Evolutionary conservation across 78 protist genomes (phyloP), one percentile per base, ranked within the genome.

Genomic region (Tieghemostelium lacteum): DNA sequence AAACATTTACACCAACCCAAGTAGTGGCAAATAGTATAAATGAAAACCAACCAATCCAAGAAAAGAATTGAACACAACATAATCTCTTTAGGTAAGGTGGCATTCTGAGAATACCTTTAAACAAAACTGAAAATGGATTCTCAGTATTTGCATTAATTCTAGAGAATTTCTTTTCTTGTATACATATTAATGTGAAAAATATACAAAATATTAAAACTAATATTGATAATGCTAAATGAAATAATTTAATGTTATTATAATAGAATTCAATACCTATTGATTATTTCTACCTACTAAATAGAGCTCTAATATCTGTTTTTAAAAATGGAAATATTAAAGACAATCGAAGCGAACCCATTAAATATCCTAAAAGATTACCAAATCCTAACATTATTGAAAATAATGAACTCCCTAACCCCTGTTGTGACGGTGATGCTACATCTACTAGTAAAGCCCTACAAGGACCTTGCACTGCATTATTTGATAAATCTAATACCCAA

Each of bases 1-100:
- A 78, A 10, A 91, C 71, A 69, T 78, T 66, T 1, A 85, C 74
- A 0, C 94, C 94, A 58, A 91, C 94, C 94, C 94, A 91, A n/a
- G 77, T 75, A 0, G 94, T 91, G 7, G 69, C 61, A 40, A 77
- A 77, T 2, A 91, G 69, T 40, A 91, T 33, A 49, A 78, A 75
- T 17, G 86, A 66, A 49, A 91, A 91, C 94, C 94, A 91, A n/a
- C 91, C 94, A 19, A 91, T 80, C 94, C 94, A 91, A 24, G 88
- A 75, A 49, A 91, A 91, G 89, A 91, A 91, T 34, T 91, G 87
- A 36, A 78, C 89, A 20, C 6, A 26, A 24, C 94, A 91, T 31
- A 91, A 31, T 34, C 94, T 28, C 17, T 45, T 34, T 19, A 91
- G 40, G 22, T 63, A 73, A 0, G 42, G 20, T 0, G 94, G 94